phyloP scores from a whole-genome alignment of 2,329 filamentous ascomycete species.

The Acephala macrosclerotiorum region DNA sequence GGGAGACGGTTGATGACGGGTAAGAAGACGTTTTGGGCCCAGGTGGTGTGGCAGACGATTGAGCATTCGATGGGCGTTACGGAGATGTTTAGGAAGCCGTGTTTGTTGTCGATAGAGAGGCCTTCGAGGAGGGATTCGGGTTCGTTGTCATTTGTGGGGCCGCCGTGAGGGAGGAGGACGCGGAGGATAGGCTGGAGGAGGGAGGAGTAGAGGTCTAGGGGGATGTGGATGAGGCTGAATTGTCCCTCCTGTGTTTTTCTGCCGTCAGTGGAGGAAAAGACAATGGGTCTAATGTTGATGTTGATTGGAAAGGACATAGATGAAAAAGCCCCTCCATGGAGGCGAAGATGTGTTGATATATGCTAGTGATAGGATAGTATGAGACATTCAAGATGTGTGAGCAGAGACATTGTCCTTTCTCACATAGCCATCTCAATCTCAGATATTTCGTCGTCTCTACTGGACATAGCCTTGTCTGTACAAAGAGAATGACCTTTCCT shows the following conservation, averaged over 20 bases:
- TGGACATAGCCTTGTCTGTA: background rate
- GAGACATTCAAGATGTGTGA: constrained; percentile 2
- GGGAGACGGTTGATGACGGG: constrained; percentile 73
- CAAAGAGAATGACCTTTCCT: constrained; percentile 1
- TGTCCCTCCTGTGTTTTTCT: constrained; percentile 73
- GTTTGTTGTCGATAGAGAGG: constrained; percentile 60
- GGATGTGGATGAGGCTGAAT: constrained; percentile 90
- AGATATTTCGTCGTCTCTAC: background rate
- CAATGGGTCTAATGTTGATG: constrained; percentile 32
- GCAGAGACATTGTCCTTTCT: constrained; percentile 8
- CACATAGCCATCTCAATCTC: background rate
- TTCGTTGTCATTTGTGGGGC: constrained; percentile 43
- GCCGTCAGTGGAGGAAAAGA: constrained; percentile 35
- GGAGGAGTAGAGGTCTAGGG: constrained; percentile 76
- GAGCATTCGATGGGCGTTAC: constrained; percentile 93
- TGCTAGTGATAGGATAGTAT: background rate
- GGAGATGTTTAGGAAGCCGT: constrained; percentile 91
- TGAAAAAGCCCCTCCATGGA: background rate
- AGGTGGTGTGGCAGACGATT: constrained; percentile 81
- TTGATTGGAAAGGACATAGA: background rate
- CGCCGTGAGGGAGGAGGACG: constrained; percentile 75
- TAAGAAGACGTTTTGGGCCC: constrained; percentile 77
- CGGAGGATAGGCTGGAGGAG: constrained; percentile 90
- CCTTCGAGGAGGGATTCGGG: constrained; percentile 51
- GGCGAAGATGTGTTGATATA: background rate